Conservation (phyloP, 2,329 filamentous ascomycete genomes). For the Sclerotinia spermophila region DNA sequence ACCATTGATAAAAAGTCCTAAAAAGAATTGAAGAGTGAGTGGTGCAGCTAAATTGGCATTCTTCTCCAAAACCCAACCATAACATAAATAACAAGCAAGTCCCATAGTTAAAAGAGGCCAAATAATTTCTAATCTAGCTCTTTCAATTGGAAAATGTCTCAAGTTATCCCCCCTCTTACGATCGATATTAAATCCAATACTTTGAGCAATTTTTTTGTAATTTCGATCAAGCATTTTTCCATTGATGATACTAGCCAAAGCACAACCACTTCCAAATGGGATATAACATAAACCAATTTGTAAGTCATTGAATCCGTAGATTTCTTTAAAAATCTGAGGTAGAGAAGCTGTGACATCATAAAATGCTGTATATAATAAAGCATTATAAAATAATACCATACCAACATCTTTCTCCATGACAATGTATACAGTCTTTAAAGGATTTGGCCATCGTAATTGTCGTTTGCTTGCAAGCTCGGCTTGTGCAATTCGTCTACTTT, state of each 20-base stretch:
- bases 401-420: slow-evolving; percentile 56
- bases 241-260: slow-evolving; percentile 49
- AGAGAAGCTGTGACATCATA: slow-evolving; percentile 51
- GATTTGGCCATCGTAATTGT: slow-evolving; percentile 53
- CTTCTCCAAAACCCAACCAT: slow-evolving; percentile 54
- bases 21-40: slow-evolving; percentile 53
- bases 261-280: slow-evolving; percentile 49
- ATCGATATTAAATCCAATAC: slow-evolving; percentile 58
- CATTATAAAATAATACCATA: slow-evolving; percentile 50
- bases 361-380: slow-evolving; percentile 54
- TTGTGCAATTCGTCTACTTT: slow-evolving; percentile 35
- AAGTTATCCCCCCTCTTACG: slow-evolving; percentile 47
- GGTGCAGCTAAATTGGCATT: slow-evolving; percentile 52
- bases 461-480: slow-evolving; percentile 39
- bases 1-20: slow-evolving; percentile 56
- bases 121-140: slow-evolving; percentile 49
- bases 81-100: slow-evolving; percentile 50
- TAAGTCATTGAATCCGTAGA: slow-evolving; percentile 36
- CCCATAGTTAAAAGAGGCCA: slow-evolving; percentile 54
- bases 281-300: slow-evolving; percentile 37
- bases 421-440: slow-evolving; percentile 51
- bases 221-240: slow-evolving; percentile 61
- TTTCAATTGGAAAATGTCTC: slow-evolving; percentile 38
- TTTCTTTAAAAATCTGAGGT: slow-evolving; percentile 43
- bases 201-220: slow-evolving; percentile 63